A percentile compares a stretch with the other conserved stretches of the same genome.
These are phyloP conservation scores for Psilocybe cubensis DNA, from an alignment of 768 basidiomycete genomes.

Conservation along the genomic window DNA sequence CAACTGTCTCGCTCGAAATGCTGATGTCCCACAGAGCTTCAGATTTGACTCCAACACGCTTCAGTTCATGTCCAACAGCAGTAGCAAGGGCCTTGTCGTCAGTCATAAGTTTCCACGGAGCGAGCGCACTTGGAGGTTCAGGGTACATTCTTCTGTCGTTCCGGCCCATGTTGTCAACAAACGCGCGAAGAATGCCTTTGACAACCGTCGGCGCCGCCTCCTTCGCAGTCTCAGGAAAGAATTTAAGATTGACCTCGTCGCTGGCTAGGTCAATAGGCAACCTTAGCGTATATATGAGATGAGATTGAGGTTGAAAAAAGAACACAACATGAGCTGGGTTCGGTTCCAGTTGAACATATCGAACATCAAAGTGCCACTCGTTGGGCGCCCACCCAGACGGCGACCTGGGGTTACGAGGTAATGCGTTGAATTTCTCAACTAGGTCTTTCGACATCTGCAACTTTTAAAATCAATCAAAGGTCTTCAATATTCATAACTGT, in stretches of 20 bases:
- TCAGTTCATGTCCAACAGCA: conserved; percentile 29
- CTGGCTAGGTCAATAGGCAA: conserved; percentile 22
- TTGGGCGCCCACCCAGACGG: conserved; percentile 28
- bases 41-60: conserved; percentile 25
- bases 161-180: conserved; percentile 24
- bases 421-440: too few species aligned
- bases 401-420: background rate
- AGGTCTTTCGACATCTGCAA: background rate
- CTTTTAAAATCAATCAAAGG: too few species aligned
- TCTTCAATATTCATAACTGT: too few species aligned
- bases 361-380: conserved; percentile 38
- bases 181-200: conserved; percentile 29
- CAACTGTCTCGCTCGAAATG: conserved; percentile 1
- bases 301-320: conserved; percentile 30
- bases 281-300: conserved; percentile 24
- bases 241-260: conserved; percentile 19
- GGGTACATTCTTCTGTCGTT: conserved; percentile 1
- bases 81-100: conserved; percentile 25
- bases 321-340: conserved; percentile 30
- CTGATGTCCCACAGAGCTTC: conserved; percentile 26
- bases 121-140: conserved; percentile 7
- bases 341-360: conserved; percentile 33
- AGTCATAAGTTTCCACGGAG: conserved; percentile 30
- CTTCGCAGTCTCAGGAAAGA: conserved; percentile 32
- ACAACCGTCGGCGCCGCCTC: conserved; percentile 33